Conservation (phyloP, 345 rosid genomes). For the Carallia brachiata region DNA sequence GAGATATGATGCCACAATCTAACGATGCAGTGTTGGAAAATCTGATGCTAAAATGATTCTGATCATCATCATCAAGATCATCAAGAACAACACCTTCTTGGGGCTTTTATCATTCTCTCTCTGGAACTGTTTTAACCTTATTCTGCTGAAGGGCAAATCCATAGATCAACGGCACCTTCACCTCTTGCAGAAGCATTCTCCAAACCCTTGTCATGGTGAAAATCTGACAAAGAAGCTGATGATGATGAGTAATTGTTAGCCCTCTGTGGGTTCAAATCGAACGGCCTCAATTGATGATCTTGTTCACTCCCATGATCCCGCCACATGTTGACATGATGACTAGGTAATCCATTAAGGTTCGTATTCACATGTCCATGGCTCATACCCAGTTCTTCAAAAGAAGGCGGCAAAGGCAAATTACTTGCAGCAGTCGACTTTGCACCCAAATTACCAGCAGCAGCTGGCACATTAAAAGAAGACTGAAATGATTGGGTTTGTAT, state of each 20-base stretch:
- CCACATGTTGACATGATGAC: conserved; percentile 5
- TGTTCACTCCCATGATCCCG: conserved; percentile 13
- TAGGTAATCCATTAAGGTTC: conserved; percentile 19
- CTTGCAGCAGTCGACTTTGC: conserved; percentile 23
- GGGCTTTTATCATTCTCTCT: not conserved
- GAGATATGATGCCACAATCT: conserved; percentile 6
- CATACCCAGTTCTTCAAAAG: conserved; percentile 38
- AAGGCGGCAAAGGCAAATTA: conserved; percentile 19
- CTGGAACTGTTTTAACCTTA: not conserved
- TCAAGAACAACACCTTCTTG: not conserved
- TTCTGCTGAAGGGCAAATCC: conserved; percentile 57
- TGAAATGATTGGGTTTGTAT: conserved; percentile 26
- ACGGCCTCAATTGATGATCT: conserved; percentile 27
- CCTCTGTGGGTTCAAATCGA: conserved; percentile 35
- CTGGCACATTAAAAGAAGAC: conserved; percentile 17
- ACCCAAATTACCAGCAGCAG: conserved; percentile 11
- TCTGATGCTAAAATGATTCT: conserved; percentile 6
- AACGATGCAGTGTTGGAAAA: not conserved
- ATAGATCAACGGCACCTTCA: conserved; percentile 58
- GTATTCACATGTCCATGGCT: conserved; percentile 29
- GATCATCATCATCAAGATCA: conserved; percentile 2
- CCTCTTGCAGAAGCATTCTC: conserved; percentile 51
- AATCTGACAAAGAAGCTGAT: conserved; percentile 43
- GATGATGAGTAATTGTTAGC: conserved; percentile 28
- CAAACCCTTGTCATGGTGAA: conserved; percentile 47